A percentile compares a stretch with the other conserved stretches of the same genome.
phyloP scores from a whole-genome alignment of 164 flowering plant genomes.

The Berberis vulgaris region DNA sequence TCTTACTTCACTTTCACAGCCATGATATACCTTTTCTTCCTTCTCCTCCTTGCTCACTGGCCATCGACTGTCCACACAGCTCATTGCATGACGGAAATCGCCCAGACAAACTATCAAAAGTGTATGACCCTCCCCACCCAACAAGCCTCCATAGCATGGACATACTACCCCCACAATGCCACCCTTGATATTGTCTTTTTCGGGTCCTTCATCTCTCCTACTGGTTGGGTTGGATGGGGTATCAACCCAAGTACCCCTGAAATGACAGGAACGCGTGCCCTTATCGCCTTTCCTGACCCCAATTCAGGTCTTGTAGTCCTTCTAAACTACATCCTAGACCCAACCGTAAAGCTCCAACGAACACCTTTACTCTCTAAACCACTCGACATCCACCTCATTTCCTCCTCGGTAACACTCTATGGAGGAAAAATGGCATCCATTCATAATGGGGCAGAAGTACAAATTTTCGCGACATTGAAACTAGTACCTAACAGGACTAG shows the following conservation, averaged over 20 bases:
- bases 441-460: conserved; percentile 56
- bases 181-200: conserved; percentile 77
- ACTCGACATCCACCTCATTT: conserved; percentile 54
- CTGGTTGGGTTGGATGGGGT: conserved; percentile 97
- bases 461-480: conserved; percentile 57
- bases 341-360: conserved; percentile 72
- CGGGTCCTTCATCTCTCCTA: conserved; percentile 83
- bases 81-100: conserved; percentile 48
- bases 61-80: conserved; percentile 20
- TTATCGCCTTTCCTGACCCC: conserved; percentile 82
- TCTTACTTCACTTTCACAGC: neutral
- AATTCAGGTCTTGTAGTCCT: conserved; percentile 63
- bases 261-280: conserved; percentile 77
- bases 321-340: conserved; percentile 64
- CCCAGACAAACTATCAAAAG: conserved; percentile 47
- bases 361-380: conserved; percentile 66
- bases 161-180: conserved; percentile 56
- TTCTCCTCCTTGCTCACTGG: conserved; percentile 11
- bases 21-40: conserved; percentile 16
- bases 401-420: conserved; percentile 62
- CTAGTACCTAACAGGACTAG: conserved; percentile 53
- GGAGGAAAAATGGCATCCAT: conserved; percentile 61
- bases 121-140: conserved; percentile 79
- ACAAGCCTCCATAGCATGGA: conserved; percentile 88
- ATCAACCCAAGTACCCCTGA: conserved; percentile 67